These are phyloP conservation scores for Taphrina confusa DNA, from an alignment of 1,139 yeast genomes.

Conservation along the genomic window DNA sequence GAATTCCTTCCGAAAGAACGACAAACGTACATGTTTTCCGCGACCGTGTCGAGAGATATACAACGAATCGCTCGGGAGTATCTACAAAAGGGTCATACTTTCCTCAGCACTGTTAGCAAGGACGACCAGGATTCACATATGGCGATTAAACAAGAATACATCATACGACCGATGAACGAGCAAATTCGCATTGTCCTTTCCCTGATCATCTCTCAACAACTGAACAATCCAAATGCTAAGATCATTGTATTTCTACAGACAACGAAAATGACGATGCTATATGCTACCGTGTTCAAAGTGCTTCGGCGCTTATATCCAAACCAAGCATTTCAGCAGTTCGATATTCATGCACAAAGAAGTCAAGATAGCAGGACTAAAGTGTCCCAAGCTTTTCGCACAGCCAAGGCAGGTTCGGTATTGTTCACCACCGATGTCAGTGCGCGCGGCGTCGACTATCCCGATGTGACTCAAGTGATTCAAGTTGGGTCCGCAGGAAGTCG, in stretches of 20 bases:
- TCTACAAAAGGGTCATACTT: slow-evolving; percentile 64
- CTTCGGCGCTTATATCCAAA: slow-evolving; percentile 75
- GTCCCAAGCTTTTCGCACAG: slow-evolving; percentile 58
- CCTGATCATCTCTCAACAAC: slow-evolving; percentile 24
- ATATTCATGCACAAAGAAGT: slow-evolving; percentile 76
- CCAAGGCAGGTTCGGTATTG: slow-evolving; percentile 57
- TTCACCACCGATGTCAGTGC: slow-evolving; percentile 69
- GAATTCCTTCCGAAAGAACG: slow-evolving; percentile 79
- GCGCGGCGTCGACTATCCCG: slow-evolving; percentile 89
- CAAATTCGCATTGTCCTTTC: slow-evolving; percentile 16
- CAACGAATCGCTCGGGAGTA: slow-evolving; percentile 66
- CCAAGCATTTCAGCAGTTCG: slow-evolving; percentile 50
- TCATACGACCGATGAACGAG: slow-evolving; percentile 8
- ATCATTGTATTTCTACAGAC: slow-evolving; percentile 35
- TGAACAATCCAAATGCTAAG: slow-evolving; percentile 12
- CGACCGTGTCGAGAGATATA: slow-evolving; percentile 79
- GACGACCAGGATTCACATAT: slow-evolving; percentile 23
- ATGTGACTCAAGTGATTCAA: slow-evolving; percentile 86
- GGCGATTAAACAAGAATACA: slow-evolving; percentile 32
- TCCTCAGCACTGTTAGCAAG: slow-evolving; percentile 70
- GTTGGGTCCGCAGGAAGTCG: slow-evolving; percentile 48
- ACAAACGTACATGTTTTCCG: slow-evolving; percentile 89
- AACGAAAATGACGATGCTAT: slow-evolving; percentile 31
- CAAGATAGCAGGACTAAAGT: slow-evolving; percentile 76
- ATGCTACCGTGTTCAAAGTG: slow-evolving; percentile 62